phyloP scores from a whole-genome alignment of 2,329 filamentous ascomycete species.

The Ascochyta lentis region DNA sequence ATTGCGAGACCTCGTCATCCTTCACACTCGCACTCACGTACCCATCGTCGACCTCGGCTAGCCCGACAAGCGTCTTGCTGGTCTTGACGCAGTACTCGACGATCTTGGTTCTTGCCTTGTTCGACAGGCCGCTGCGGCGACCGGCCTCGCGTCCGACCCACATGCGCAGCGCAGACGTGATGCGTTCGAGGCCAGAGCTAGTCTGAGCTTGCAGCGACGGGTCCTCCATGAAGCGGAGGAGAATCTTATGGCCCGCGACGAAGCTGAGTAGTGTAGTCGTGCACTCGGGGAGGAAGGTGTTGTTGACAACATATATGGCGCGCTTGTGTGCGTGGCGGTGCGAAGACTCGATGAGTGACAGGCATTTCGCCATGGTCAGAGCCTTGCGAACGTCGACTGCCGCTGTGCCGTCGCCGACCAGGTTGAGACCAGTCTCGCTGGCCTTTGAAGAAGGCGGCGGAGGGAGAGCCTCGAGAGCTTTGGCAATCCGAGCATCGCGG shows the following conservation, averaged over 20 bases:
- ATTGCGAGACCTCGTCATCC: slow-evolving; percentile 23
- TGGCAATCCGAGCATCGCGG: slow-evolving; percentile 58
- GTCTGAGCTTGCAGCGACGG: slow-evolving; percentile 40
- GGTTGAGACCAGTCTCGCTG: slow-evolving; percentile 49
- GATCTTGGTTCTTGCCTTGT: slow-evolving; percentile 47
- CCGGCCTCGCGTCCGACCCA: slow-evolving; percentile 57
- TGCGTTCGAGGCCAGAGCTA: slow-evolving; percentile 51
- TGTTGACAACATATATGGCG: slow-evolving; percentile 51
- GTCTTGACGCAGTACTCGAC: slow-evolving; percentile 52
- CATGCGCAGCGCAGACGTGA: slow-evolving; percentile 53
- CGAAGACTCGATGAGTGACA: slow-evolving; percentile 56
- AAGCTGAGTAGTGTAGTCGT: slow-evolving; percentile 56
- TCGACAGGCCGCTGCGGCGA: slow-evolving; percentile 48
- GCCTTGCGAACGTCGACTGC: slow-evolving; percentile 64
- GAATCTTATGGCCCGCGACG: slow-evolving; percentile 52
- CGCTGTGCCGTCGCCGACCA: slow-evolving; percentile 62
- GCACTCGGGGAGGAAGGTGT: slow-evolving; percentile 48
- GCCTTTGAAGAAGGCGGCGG: slow-evolving; percentile 44
- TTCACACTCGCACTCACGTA: slow-evolving; percentile 40
- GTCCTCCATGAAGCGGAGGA: slow-evolving; percentile 48
- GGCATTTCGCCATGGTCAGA: slow-evolving; percentile 66
- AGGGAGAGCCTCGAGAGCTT: slow-evolving; percentile 62
- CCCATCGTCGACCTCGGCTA: slow-evolving; percentile 38
- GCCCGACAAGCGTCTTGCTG: slow-evolving; percentile 53
- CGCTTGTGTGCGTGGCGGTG: slow-evolving; percentile 44